Percentiles rank a stretch among this genome's conserved stretches.
phyloP scores from a whole-genome alignment of 2,329 filamentous ascomycete genomes.

The Xylariaceae sp. region DNA sequence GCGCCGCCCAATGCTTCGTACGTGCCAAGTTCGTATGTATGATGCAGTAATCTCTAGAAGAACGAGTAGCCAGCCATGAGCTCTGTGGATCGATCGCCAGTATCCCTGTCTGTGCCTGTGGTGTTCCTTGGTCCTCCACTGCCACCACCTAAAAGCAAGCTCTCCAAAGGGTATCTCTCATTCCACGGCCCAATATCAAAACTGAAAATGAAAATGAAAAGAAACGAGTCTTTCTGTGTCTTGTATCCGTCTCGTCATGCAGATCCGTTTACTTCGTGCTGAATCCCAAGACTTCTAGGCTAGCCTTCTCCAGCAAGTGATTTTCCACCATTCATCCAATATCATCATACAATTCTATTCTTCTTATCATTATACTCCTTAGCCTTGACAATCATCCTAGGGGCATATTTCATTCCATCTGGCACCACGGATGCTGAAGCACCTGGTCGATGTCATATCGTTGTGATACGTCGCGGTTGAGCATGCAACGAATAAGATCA shows the following conservation, averaged over 20 bases:
- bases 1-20: slow-evolving; percentile 22
- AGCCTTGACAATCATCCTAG: background rate
- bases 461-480: slow-evolving; percentile 84
- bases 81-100: background rate
- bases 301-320: too few species aligned
- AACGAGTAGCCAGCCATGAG: background rate
- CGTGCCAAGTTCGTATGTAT: slow-evolving; percentile 17
- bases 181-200: slow-evolving; percentile 13
- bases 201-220: background rate
- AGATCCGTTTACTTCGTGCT: slow-evolving; percentile 6
- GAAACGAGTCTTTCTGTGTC: slow-evolving; percentile 11
- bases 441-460: slow-evolving; percentile 88
- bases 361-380: too few species aligned
- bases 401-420: slow-evolving; percentile 30
- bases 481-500: slow-evolving; percentile 87
- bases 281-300: slow-evolving; percentile 23
- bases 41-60: slow-evolving; percentile 16
- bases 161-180: slow-evolving; percentile 24
- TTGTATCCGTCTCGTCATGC: slow-evolving; percentile 15
- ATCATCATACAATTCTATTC: too few species aligned
- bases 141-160: background rate
- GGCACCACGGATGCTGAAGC: slow-evolving; percentile 85
- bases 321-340: too few species aligned
- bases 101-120: background rate
- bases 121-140: too few species aligned